Evolutionary conservation across 768 basidiomycete species (phyloP).

Genomic region (Pleurotus citrinopileatus): DNA sequence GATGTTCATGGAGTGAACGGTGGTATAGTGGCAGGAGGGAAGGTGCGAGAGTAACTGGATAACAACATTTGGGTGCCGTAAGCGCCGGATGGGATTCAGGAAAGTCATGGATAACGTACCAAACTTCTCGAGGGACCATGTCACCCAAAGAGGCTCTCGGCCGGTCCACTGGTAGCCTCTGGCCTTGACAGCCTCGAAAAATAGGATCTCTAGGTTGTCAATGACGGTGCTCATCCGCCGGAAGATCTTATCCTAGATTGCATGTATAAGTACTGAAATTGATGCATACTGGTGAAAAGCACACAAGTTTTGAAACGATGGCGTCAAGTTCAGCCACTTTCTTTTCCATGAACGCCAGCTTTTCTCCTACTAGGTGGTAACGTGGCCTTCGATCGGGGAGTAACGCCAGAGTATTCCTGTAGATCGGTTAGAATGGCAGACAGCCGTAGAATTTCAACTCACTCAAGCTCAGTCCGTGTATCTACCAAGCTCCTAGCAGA

Average conservation of each 20-base stretch:
- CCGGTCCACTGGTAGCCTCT: slow-evolving; percentile 74
- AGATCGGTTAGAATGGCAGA: background rate
- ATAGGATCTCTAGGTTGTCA: slow-evolving; percentile 60
- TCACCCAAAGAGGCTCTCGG: slow-evolving; percentile 74
- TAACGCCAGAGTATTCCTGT: slow-evolving; percentile 62
- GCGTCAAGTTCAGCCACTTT: slow-evolving; percentile 56
- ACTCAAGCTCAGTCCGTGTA: slow-evolving; percentile 84
- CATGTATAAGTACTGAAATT: slow-evolving; percentile 1
- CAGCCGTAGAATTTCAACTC: slow-evolving; percentile 23
- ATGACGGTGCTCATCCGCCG: slow-evolving; percentile 59
- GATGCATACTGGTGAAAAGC: background rate
- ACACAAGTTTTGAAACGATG: slow-evolving; percentile 67
- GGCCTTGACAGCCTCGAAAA: slow-evolving; percentile 65
- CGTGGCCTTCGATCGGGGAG: slow-evolving; percentile 56
- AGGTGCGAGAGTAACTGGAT: slow-evolving; percentile 51
- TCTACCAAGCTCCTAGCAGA: slow-evolving; percentile 72
- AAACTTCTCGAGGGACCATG: slow-evolving; percentile 80
- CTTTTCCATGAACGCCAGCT: slow-evolving; percentile 65
- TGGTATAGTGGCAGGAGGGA: slow-evolving; percentile 62
- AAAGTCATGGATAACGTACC: slow-evolving; percentile 35
- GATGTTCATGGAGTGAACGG: slow-evolving; percentile 58
- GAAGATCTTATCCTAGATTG: slow-evolving; percentile 64
- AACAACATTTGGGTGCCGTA: too few species aligned
- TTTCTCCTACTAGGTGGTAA: slow-evolving; percentile 59
- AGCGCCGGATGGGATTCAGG: too few species aligned